phyloP scores from a whole-genome alignment of 2,329 filamentous ascomycete species.

The Pyricularia sp. region DNA sequence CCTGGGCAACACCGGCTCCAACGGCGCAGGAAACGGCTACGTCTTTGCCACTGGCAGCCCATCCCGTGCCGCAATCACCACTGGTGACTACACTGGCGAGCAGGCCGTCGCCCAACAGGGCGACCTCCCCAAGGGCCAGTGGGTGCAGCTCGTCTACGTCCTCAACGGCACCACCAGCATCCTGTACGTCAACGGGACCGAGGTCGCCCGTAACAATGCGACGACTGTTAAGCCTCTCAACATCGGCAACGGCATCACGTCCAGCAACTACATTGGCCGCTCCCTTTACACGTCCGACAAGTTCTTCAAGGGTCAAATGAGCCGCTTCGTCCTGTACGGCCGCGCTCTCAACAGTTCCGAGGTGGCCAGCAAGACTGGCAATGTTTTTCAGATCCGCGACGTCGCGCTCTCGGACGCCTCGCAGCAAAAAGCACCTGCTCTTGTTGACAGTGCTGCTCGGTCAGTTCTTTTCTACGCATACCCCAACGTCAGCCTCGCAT shows the following conservation, averaged over 20 bases:
- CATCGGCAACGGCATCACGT: slow-evolving; percentile 11
- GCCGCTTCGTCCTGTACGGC: slow-evolving; percentile 12
- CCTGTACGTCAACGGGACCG: slow-evolving; percentile 23
- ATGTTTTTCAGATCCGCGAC: background rate
- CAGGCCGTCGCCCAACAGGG: slow-evolving; percentile 7
- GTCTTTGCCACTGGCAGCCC: slow-evolving; percentile 13
- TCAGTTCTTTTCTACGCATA: slow-evolving; percentile 10
- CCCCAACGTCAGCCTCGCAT: slow-evolving; percentile 10
- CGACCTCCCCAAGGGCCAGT: slow-evolving; percentile 10
- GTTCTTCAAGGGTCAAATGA: slow-evolving; percentile 11
- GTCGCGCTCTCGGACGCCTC: slow-evolving; percentile 5
- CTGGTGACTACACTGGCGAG: slow-evolving; percentile 10
- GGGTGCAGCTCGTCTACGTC: slow-evolving; percentile 11
- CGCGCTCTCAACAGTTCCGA: slow-evolving; percentile 10
- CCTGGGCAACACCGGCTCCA: slow-evolving; percentile 10
- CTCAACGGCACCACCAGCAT: slow-evolving; percentile 10
- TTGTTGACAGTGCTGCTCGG: slow-evolving; percentile 8
- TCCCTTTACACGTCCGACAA: slow-evolving; percentile 11
- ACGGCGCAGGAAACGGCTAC: slow-evolving; percentile 11
- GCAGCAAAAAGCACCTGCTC: slow-evolving; percentile 8
- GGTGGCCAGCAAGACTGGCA: slow-evolving; percentile 4
- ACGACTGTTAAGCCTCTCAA: slow-evolving; percentile 7
- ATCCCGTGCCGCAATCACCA: slow-evolving; percentile 11
- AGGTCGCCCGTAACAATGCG: slow-evolving; percentile 22
- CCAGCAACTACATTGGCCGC: slow-evolving; percentile 12